A percentile compares a stretch with the other conserved stretches of the same genome.
phyloP scores from a whole-genome alignment of 2,329 filamentous ascomycete genomes.

The Canariomyces notabilis region DNA sequence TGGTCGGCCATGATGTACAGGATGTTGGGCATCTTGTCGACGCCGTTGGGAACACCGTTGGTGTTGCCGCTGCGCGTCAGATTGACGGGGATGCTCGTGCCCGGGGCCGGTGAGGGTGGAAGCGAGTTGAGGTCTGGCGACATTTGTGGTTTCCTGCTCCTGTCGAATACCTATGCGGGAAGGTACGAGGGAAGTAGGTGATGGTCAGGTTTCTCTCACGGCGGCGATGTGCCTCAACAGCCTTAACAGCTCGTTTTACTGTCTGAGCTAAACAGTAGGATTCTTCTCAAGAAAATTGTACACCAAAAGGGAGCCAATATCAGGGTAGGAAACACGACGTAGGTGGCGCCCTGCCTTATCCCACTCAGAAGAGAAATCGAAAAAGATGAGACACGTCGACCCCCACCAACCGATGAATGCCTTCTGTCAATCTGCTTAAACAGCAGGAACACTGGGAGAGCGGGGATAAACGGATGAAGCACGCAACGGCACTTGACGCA shows the following conservation, averaged over 20 bases:
- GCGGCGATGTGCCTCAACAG: conserved; percentile 13
- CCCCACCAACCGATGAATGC: conserved; percentile 2
- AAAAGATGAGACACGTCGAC: conserved; percentile 2
- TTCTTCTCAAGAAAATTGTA: background rate
- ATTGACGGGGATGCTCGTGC: conserved; percentile 19
- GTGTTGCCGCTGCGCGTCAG: conserved; percentile 19
- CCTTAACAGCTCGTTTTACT: conserved; percentile 7
- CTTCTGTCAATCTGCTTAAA: conserved; percentile 6
- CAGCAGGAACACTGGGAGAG: background rate
- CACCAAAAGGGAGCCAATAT: conserved; percentile 6
- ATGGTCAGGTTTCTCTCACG: background rate
- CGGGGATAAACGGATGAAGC: conserved; percentile 11
- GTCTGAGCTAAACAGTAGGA: background rate
- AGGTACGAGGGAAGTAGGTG: background rate
- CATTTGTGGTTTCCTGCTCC: conserved; percentile 43
- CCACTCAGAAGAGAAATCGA: background rate
- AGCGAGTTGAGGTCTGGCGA: conserved; percentile 71
- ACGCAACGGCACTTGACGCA: conserved; percentile 21
- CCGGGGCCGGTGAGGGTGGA: conserved; percentile 46
- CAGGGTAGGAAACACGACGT: conserved; percentile 5
- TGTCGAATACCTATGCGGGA: background rate
- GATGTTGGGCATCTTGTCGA: conserved; percentile 61
- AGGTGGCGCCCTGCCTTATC: background rate
- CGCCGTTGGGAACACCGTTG: conserved; percentile 8
- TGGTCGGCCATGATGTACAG: conserved; percentile 97